Evolutionary conservation across 495 filamentous ascomycete genomes (phyloP), one percentile per base, ranked within the genome.

Genomic region (Glutinoglossum americanum): DNA sequence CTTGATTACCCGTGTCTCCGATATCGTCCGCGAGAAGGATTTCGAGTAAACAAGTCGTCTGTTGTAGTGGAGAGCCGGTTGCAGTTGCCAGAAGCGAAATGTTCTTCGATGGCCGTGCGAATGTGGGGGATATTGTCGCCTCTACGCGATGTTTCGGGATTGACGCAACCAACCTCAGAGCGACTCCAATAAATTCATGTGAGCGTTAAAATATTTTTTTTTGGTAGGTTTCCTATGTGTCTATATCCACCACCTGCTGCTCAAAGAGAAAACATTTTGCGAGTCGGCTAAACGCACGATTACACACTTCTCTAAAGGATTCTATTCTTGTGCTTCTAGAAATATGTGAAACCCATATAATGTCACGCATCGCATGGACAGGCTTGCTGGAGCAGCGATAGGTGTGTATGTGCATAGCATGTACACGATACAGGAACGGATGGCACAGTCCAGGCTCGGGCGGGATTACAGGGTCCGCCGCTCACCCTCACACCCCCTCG

Each of bases 261-360:
- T n/a, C n/a, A n/a, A n/a, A n/a, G n/a, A n/a, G n/a, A n/a, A n/a
- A n/a, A n/a, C n/a, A n/a, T n/a, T n/a, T n/a, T n/a, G n/a, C n/a
- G n/a, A n/a, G n/a, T n/a, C n/a, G n/a, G n/a, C n/a, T n/a, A n/a
- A n/a, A n/a, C n/a, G n/a, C n/a, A n/a, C n/a, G n/a, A n/a, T n/a
- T n/a, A n/a, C n/a, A n/a, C n/a, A n/a, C n/a, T n/a, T n/a, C n/a
- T n/a, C n/a, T n/a, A n/a, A n/a, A n/a, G n/a, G n/a, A n/a, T n/a
- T n/a, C n/a, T 53, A 30, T 30, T 53, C 49, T 30, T 28, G 49
- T 53, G 49, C 49, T 53, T 53, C 49, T 53, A 53, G 49, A 53
- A 53, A 53, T 27, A 53, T 53, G 15, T 53, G 49, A 53, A 53
- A 53, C 49, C 19, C 25, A 4, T 4, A 21, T 23, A 25, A 19